Evolutionary conservation across 805 yeast species (phyloP).

Genomic region (Ogataea neopini): DNA sequence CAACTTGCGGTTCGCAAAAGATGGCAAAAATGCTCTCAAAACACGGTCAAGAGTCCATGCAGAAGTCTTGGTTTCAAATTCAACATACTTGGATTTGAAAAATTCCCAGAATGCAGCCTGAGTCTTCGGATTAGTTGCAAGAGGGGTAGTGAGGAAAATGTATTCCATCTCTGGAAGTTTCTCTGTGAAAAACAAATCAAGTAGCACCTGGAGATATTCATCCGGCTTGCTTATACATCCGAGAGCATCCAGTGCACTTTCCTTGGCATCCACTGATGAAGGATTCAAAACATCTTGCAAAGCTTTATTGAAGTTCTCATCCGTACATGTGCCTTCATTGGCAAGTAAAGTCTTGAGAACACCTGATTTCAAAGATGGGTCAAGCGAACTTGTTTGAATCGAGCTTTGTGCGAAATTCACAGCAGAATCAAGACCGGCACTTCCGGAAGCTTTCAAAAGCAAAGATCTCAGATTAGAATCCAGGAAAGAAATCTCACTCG

Average conservation of each 20-base stretch:
- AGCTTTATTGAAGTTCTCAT: conserved; percentile 41
- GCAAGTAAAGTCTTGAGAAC: conserved; percentile 46
- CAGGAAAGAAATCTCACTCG: conserved; percentile 20
- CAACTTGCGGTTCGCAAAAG: conserved; percentile 38
- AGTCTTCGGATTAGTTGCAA: conserved; percentile 47
- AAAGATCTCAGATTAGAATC: conserved; percentile 38
- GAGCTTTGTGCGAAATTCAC: conserved; percentile 23
- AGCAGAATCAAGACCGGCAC: conserved; percentile 39
- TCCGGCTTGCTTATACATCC: conserved; percentile 45
- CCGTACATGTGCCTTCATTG: conserved; percentile 35
- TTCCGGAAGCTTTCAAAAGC: conserved; percentile 44
- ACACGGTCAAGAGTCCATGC: conserved; percentile 38
- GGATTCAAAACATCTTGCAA: conserved; percentile 51
- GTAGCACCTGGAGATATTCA: conserved; percentile 37
- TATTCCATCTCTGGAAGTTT: conserved; percentile 60
- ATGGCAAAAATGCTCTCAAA: conserved; percentile 36
- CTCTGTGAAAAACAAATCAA: conserved; percentile 44
- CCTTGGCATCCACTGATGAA: conserved; percentile 56
- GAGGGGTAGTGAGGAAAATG: conserved; percentile 48
- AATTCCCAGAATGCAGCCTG: conserved; percentile 50
- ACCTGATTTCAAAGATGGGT: conserved; percentile 45
- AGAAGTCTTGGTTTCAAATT: conserved; percentile 42
- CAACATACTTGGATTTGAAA: conserved; percentile 48
- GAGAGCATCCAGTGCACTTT: conserved; percentile 55
- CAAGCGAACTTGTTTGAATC: conserved; percentile 11